Base-by-base conservation (phyloP, 1,139 yeast species). In the Groenewaldozyma sp. region DNA sequence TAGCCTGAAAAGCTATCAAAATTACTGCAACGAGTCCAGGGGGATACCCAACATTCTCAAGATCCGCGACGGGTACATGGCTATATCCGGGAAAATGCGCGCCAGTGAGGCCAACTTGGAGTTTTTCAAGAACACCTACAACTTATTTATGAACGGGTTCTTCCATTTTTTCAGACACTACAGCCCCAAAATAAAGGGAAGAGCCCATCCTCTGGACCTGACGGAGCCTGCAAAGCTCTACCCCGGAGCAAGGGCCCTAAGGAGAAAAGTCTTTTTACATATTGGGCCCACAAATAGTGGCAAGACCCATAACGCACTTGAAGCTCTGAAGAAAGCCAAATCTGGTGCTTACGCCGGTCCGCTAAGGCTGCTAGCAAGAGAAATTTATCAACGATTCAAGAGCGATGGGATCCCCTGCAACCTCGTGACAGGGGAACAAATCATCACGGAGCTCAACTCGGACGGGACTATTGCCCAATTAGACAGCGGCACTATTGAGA, bases 231-330 rank as follows among this genome's bases (percentile, higher is more conserved):
- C 81, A 1, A 86, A 80, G 56, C 83, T 95, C 93, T 91, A 71
- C 53, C 95, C 98, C 0, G 76, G 71, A 37, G 94, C 98, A 0
- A 68, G 98, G 34, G 75, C 78, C 47, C 68, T 87, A 67, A 78
- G 76, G 47, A 68, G 99, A 31, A 80, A 81, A 42, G 71, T 91
- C 34, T 71, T 80, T 17, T 73, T 93, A 76, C 99, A 91, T 58
- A 86, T 91, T 16, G 99, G 99, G 0, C 98, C 99, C 0, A 91
- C 99, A 0, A 91, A 91, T 58, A 79, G 93, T 50, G 99, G 99
- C n/a, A 91, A 91, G 55, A 91, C 98, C 0, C 82, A 83, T 55
- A 73, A 75, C 37, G 95, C 97, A 0, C 64, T 91, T 34, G 71
- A 81, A 52, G 71, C 76, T 40, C 67, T 91, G 34, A 76, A 77